These are phyloP conservation scores for Ailanthus altissimus DNA, from an alignment of 345 rosid genomes.

Conservation along the genomic window DNA sequence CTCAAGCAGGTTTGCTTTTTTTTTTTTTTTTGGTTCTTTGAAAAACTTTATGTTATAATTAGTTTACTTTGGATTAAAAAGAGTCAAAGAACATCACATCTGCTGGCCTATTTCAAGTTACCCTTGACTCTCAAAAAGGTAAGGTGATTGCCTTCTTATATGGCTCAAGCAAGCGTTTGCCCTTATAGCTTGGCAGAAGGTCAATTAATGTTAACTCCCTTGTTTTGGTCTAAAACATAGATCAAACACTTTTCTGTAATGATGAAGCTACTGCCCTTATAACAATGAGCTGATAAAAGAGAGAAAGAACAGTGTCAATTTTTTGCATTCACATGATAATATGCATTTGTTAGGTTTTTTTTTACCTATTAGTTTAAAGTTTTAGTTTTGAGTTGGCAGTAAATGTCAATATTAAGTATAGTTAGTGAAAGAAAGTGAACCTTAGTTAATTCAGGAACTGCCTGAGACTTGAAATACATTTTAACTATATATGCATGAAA, in stretches of 20 bases:
- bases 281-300: no score
- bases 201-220: background rate
- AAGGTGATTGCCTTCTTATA: background rate
- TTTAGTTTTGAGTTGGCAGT: background rate
- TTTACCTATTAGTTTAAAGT: background rate
- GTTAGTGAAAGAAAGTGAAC: no score
- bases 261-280: background rate
- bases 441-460: no score
- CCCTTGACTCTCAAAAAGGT: background rate
- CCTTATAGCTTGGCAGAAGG: background rate
- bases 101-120: conserved; percentile 34
- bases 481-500: no score
- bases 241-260: background rate
- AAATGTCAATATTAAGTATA: no score
- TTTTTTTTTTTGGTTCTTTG: background rate
- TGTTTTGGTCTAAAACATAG: background rate
- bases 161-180: background rate
- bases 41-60: background rate
- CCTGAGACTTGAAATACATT: no score
- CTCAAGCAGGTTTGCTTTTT: background rate
- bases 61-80: conserved; percentile 14
- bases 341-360: no score
- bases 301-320: no score
- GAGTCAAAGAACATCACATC: conserved; percentile 30
- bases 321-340: no score